A percentile compares a stretch with the other conserved stretches of the same genome.
These are phyloP conservation scores for Umbellularia californica DNA, from an alignment of 164 flowering plant genomes.

Conservation along the genomic window DNA sequence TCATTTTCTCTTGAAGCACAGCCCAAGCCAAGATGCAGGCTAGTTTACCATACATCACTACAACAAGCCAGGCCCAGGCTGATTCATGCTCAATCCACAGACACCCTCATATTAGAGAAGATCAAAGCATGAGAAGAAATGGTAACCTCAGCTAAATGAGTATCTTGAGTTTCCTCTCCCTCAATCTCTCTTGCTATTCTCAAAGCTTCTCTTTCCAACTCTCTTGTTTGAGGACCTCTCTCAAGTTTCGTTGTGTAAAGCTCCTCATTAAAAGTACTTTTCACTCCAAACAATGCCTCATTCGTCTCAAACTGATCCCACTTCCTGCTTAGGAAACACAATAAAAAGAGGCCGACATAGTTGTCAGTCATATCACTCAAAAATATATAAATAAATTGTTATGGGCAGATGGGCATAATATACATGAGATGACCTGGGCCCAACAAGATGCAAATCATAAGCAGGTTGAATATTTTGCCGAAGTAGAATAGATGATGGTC, in stretches of 20 bases:
- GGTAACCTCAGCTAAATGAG: constrained; percentile 89
- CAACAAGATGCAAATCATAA: neutral
- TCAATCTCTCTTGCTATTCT: constrained; percentile 96
- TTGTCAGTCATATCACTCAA: neutral
- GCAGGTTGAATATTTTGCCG: neutral
- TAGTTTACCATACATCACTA: neutral
- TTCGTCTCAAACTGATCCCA: constrained; percentile 97
- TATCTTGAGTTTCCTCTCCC: constrained; percentile 87
- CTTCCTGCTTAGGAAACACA: constrained; percentile 34
- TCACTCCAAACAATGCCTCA: constrained; percentile 87
- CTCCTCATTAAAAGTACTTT: constrained; percentile 95
- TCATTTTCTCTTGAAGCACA: neutral
- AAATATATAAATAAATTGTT: neutral
- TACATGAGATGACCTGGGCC: neutral
- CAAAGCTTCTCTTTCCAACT: constrained; percentile 70
- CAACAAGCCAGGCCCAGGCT: neutral
- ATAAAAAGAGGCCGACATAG: neutral
- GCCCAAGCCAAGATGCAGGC: neutral
- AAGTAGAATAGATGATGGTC: too few species aligned
- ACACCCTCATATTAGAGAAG: neutral
- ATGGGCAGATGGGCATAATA: neutral
- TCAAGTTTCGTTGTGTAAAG: constrained; percentile 96
- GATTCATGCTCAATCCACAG: neutral
- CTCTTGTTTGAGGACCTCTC: constrained; percentile 83
- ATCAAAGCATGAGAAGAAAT: neutral